These are phyloP conservation scores for Gamarada debralockiae DNA, from an alignment of 495 filamentous ascomycete species.

Conservation along the genomic window DNA sequence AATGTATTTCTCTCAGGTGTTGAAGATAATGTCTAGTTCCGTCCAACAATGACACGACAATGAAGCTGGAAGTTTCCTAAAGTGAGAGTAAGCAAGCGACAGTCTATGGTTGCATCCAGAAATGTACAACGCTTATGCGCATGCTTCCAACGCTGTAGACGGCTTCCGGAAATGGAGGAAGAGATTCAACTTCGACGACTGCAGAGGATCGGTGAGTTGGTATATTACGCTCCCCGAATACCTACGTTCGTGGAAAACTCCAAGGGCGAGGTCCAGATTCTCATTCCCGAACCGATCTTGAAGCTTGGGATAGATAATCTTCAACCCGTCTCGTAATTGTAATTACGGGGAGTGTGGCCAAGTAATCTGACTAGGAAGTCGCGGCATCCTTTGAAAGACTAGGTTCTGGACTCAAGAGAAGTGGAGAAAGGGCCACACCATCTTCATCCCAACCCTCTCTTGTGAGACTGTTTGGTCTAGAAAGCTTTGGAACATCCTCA, in stretches of 20 bases:
- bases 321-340: constrained; percentile 14
- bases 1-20: no score
- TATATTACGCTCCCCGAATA: neutral
- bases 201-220: neutral
- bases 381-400: neutral
- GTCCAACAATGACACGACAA: no score
- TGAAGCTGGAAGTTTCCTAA: no score
- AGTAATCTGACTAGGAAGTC: neutral
- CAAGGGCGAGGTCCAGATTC: constrained; percentile 7
- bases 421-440: neutral
- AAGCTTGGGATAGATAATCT: neutral
- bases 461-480: neutral
- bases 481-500: neutral
- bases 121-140: no score
- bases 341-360: constrained; percentile 1
- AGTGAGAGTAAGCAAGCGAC: no score
- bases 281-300: constrained; percentile 10
- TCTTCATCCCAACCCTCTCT: constrained; percentile 15
- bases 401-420: neutral
- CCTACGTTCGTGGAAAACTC: constrained; percentile 2
- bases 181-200: constrained; percentile 10
- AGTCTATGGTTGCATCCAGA: no score
- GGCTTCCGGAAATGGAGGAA: neutral
- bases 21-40: no score
- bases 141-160: constrained; percentile 3